These are phyloP conservation scores for Hanseniaspora lindneri DNA, from an alignment of 805 yeast genomes.

Conservation along the genomic window DNA sequence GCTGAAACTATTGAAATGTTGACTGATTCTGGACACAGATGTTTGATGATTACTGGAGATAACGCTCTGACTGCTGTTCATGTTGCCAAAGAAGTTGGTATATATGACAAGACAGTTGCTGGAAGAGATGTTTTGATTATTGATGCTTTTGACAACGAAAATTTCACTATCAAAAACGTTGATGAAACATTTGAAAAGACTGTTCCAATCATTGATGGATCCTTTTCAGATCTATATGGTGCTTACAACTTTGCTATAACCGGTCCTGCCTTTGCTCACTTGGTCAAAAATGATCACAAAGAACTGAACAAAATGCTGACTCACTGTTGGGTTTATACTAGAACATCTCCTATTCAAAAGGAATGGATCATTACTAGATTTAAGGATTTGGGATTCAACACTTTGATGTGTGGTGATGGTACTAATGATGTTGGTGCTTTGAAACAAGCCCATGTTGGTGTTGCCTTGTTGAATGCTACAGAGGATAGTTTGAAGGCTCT, in stretches of 20 bases:
- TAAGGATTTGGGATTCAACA: slow-evolving; percentile 79
- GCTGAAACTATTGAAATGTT: slow-evolving; percentile 80
- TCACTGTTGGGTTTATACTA: slow-evolving; percentile 93
- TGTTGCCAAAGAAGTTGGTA: slow-evolving; percentile 86
- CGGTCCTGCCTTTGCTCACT: slow-evolving; percentile 70
- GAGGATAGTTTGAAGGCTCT: slow-evolving; percentile 85
- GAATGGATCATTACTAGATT: slow-evolving; percentile 76
- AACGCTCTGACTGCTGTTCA: slow-evolving; percentile 97
- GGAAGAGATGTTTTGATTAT: slow-evolving; percentile 65
- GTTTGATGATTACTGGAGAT: slow-evolving; percentile 97
- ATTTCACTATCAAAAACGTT: slow-evolving; percentile 60
- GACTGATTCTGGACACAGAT: slow-evolving; percentile 89
- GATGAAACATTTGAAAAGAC: slow-evolving; percentile 64
- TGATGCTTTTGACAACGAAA: slow-evolving; percentile 48
- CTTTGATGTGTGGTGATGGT: slow-evolving; percentile 99
- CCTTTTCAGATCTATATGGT: slow-evolving; percentile 40
- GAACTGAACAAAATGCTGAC: slow-evolving; percentile 65
- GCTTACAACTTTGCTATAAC: slow-evolving; percentile 80
- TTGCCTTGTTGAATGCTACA: slow-evolving; percentile 94
- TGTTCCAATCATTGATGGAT: slow-evolving; percentile 42
- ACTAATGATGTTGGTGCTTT: slow-evolving; percentile 99
- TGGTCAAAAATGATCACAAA: slow-evolving; percentile 41
- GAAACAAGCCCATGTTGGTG: slow-evolving; percentile 96
- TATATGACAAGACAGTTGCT: slow-evolving; percentile 39
- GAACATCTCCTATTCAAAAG: slow-evolving; percentile 93